Conservation (phyloP, 1,284 basidiomycete species). For the Pholiota adiposa region DNA sequence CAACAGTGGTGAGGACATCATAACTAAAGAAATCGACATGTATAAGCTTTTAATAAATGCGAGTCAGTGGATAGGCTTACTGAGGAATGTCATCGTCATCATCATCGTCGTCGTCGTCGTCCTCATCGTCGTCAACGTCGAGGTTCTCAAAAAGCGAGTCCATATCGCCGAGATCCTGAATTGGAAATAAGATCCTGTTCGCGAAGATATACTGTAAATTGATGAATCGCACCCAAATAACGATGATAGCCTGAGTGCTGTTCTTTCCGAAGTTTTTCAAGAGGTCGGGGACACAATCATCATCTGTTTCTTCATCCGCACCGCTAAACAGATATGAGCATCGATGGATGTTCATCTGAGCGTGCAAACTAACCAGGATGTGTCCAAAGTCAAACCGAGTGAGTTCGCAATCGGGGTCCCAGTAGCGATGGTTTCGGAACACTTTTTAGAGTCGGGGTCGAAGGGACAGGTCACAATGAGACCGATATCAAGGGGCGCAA, state of each 20-base stretch:
- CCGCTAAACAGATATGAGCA: conserved; percentile 14
- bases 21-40: conserved; percentile 7
- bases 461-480: conserved; percentile 31
- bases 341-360: not conserved
- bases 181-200: not conserved
- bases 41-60: not conserved
- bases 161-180: conserved; percentile 25
- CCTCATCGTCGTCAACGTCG: conserved; percentile 23
- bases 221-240: conserved; percentile 29
- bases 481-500: conserved; percentile 28
- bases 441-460: conserved; percentile 26
- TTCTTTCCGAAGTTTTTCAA: conserved; percentile 26
- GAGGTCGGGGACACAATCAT: conserved; percentile 27
- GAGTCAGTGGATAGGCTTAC: conserved; percentile 7
- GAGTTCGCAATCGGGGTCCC: conserved; percentile 25
- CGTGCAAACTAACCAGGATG: conserved; percentile 23
- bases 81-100: conserved; percentile 22
- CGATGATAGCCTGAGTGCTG: conserved; percentile 27
- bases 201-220: not conserved
- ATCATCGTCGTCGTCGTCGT: conserved; percentile 19
- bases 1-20: conserved; percentile 21
- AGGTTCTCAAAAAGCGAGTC: conserved; percentile 30
- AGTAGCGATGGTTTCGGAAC: conserved; percentile 27
- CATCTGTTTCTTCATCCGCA: conserved; percentile 27
- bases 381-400: conserved; percentile 25